A percentile compares a stretch with the other conserved stretches of the same genome.
Evolutionary conservation across 139 green algal species (phyloP).

Genomic region (Volvox reticuliferus): DNA sequence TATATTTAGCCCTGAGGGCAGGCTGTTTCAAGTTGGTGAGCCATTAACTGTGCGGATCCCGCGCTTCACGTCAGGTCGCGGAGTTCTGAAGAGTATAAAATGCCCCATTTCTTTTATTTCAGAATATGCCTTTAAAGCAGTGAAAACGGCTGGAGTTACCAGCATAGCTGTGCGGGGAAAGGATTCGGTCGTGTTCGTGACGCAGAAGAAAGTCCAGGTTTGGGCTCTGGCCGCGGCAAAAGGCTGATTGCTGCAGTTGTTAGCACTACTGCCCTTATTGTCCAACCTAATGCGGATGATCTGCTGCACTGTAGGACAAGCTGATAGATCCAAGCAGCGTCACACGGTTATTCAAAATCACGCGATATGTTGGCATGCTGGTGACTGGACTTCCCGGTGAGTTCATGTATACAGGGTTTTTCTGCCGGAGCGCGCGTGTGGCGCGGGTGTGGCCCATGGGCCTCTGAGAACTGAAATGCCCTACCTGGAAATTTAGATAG

Average conservation of each 20-base stretch:
- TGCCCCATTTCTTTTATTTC: slow-evolving; percentile 15
- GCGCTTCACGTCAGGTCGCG: slow-evolving; percentile 12
- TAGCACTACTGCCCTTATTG: background rate
- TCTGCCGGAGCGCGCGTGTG: too few relatives aligned
- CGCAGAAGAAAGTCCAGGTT: slow-evolving; percentile 92
- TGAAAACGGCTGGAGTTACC: slow-evolving; percentile 91
- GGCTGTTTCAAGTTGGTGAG: slow-evolving; percentile 96
- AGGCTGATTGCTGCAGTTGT: background rate
- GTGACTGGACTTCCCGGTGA: slow-evolving; percentile 86
- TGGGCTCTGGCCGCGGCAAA: background rate
- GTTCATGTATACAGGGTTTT: background rate
- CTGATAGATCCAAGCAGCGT: slow-evolving; percentile 94
- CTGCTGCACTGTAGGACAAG: slow-evolving; percentile 86
- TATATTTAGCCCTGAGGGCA: slow-evolving; percentile 96
- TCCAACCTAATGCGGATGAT: background rate
- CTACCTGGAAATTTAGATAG: too few relatives aligned
- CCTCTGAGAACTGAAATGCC: background rate
- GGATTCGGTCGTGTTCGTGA: slow-evolving; percentile 94
- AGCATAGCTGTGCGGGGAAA: slow-evolving; percentile 93
- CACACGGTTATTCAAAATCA: slow-evolving; percentile 92
- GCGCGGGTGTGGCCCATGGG: background rate
- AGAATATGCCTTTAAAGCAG: slow-evolving; percentile 99
- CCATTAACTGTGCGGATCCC: background rate
- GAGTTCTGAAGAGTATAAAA: background rate
- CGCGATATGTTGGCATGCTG: slow-evolving; percentile 93